These are phyloP conservation scores for Huiozyma sinensis DNA, from an alignment of 805 yeast species.

Conservation along the genomic window DNA sequence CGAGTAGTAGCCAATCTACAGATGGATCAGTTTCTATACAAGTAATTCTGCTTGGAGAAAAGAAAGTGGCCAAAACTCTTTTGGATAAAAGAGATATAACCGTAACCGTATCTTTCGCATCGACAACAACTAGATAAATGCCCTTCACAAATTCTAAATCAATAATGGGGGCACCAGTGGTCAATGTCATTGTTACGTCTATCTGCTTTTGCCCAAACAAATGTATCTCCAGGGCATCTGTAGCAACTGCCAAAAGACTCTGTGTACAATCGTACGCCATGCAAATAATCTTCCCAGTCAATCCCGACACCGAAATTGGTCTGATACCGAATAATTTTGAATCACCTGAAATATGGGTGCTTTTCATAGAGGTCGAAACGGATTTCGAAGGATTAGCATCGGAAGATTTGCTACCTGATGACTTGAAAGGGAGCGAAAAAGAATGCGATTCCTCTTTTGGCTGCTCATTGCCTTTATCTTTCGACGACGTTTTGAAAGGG, in stretches of 20 bases:
- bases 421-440: background rate
- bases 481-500: conserved; percentile 22
- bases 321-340: conserved; percentile 25
- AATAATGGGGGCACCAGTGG: conserved; percentile 40
- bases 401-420: background rate
- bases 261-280: conserved; percentile 83
- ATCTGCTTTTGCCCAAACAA: conserved; percentile 81
- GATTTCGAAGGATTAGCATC: conserved; percentile 2
- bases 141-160: conserved; percentile 65
- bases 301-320: conserved; percentile 39
- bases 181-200: conserved; percentile 49
- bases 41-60: conserved; percentile 56
- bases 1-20: conserved; percentile 76
- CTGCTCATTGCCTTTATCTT: background rate
- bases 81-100: conserved; percentile 63
- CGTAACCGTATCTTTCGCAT: conserved; percentile 46
- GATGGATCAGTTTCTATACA: conserved; percentile 75
- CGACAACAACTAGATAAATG: conserved; percentile 65
- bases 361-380: conserved; percentile 25
- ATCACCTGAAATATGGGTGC: conserved; percentile 17
- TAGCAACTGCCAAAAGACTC: conserved; percentile 70
- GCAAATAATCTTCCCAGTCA: conserved; percentile 54
- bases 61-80: conserved; percentile 46
- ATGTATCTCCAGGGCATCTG: conserved; percentile 58
- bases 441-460: background rate